phyloP scores from a whole-genome alignment of 345 rosid species.

The Lenwebbia sp. region DNA sequence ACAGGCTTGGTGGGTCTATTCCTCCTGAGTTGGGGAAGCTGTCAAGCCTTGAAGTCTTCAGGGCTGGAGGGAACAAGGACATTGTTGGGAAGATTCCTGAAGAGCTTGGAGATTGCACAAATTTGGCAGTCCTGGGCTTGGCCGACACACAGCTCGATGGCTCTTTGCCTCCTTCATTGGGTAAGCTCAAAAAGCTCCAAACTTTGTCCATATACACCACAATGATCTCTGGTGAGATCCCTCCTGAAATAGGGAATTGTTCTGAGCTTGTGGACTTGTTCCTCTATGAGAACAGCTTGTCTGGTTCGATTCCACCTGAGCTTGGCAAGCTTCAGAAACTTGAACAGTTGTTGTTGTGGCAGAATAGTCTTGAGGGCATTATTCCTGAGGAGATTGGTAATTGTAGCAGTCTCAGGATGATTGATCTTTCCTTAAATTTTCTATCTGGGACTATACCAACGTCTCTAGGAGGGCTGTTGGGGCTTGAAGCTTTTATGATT shows the following conservation, averaged over 20 bases:
- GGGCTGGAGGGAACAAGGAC: conserved; percentile 83
- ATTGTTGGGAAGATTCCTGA: conserved; percentile 60
- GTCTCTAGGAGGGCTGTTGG: conserved; percentile 45
- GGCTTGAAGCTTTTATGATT: conserved; percentile 80
- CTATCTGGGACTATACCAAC: conserved; percentile 66
- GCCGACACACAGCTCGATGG: conserved; percentile 76
- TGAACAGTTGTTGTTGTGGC: conserved; percentile 67
- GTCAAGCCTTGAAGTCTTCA: conserved; percentile 47
- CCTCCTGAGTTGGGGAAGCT: conserved; percentile 68
- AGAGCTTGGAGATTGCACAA: conserved; percentile 65
- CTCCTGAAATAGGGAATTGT: conserved; percentile 73
- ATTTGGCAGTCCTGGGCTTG: conserved; percentile 66
- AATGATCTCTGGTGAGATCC: conserved; percentile 79
- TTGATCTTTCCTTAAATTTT: conserved; percentile 76
- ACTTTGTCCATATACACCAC: conserved; percentile 67
- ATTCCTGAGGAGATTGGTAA: conserved; percentile 88
- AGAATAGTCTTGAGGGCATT: conserved; percentile 59
- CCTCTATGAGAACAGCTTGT: conserved; percentile 73
- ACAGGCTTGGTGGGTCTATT: conserved; percentile 51
- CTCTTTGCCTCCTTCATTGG: conserved; percentile 58
- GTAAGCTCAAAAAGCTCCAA: conserved; percentile 58
- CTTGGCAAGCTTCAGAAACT: conserved; percentile 65
- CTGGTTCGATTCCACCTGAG: conserved; percentile 70
- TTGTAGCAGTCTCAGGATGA: conserved; percentile 53
- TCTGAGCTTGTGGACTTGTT: conserved; percentile 70